Evolutionary conservation across 2,329 filamentous ascomycete genomes (phyloP).

Genomic region (Pleurostoma richardsiae): DNA sequence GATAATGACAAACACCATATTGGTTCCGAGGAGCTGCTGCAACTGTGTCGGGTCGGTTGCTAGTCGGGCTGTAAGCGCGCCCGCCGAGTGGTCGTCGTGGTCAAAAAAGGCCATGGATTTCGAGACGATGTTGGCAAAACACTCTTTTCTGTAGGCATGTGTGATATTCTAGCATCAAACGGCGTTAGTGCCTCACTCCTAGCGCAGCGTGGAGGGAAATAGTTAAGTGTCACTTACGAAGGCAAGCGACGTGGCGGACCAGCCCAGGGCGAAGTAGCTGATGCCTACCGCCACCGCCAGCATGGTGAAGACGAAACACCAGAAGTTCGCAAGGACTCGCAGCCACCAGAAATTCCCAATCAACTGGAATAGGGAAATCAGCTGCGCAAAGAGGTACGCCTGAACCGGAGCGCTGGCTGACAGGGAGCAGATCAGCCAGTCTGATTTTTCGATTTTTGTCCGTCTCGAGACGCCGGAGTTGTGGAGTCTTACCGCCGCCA

Average conservation of each 20-base stretch:
- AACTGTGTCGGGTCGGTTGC: slow-evolving; percentile 53
- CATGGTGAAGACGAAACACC: slow-evolving; percentile 3
- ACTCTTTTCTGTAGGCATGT: slow-evolving; percentile 51
- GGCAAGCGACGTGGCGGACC: slow-evolving; percentile 6
- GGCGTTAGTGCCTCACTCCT: too few relatives aligned
- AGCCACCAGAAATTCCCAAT: slow-evolving; percentile 6
- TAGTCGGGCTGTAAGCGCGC: slow-evolving; percentile 52
- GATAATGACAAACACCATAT: slow-evolving; percentile 59
- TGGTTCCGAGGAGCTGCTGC: slow-evolving; percentile 56
- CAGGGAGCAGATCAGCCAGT: not conserved
- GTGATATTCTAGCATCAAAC: slow-evolving; percentile 31
- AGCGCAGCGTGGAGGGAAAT: too few relatives aligned
- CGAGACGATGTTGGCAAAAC: slow-evolving; percentile 53
- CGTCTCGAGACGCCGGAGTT: not conserved
- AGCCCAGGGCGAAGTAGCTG: slow-evolving; percentile 4
- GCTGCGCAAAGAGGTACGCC: slow-evolving; percentile 49
- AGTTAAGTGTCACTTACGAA: not conserved
- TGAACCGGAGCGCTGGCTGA: slow-evolving; percentile 31
- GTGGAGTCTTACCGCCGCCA: not conserved
- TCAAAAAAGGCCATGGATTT: slow-evolving; percentile 59
- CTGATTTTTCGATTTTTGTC: not conserved
- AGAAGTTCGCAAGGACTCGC: slow-evolving; percentile 5
- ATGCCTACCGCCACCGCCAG: slow-evolving; percentile 2
- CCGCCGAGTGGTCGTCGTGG: slow-evolving; percentile 51
- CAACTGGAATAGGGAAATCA: slow-evolving; percentile 29